Evolutionary conservation across 2,329 filamentous ascomycete species (phyloP), one percentile per base, ranked within the genome.

Genomic region (Hymenoscyphus occultus): DNA sequence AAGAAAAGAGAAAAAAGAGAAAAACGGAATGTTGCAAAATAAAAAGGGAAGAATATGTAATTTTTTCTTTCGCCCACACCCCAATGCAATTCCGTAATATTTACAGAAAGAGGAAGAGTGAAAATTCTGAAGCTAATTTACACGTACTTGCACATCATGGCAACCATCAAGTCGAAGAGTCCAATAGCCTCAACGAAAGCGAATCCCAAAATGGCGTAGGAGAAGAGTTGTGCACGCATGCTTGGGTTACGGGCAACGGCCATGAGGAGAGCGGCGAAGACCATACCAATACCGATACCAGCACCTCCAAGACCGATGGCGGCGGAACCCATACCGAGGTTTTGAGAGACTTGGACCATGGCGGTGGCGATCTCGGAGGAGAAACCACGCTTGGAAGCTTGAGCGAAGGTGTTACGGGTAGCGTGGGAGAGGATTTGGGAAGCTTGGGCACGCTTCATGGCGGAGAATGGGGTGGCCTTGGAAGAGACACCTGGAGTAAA

Each of bases 201-300:
- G 85, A 95, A 95, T 85, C 92, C 91, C 79, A 95, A 85, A 90
- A 95, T 94, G 87, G 91, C 91, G 84, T 95, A 94, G 75, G 90
- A 91, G 90, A 95, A 96, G 78, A 96, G 91, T 88, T 96, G 92
- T 80, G 91, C 92, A 84, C 91, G 90, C 84, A 96, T 91, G 79
- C 90, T 90, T 78, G 92, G 92, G 91, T 96, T 96, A 85, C 92
- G 91, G 85, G 92, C 91, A 80, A 95, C 91, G 84, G 88, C 88
- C 82, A 91, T 89, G 79, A 96, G 86, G 80, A 96, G 91, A 77
- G 91, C 89, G 79, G 90, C 91, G 88, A 96, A 96, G 79, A 96
- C 92, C 79, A 94, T 88, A 86, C 92, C 92, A 83, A 95, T 96
- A 91, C 92, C 92, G 81, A 95, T 92, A 92, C 91, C 90, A 79